Evolutionary conservation across 371 early-diverging fungal species (phyloP).

Genomic region (Rhizomucor pusillus): DNA sequence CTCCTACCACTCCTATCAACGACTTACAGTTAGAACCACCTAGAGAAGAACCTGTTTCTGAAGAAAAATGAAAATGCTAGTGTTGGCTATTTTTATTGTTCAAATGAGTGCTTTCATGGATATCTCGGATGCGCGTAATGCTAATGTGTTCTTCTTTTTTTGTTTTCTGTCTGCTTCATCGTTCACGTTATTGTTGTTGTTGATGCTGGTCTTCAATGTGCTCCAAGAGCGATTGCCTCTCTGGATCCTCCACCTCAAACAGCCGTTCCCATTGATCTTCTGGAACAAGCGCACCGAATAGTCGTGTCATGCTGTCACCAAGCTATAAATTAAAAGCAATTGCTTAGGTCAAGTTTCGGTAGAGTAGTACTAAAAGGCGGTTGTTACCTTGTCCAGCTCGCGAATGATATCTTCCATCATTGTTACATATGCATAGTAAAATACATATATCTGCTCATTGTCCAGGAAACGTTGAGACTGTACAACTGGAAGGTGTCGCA

Average conservation of each 20-base stretch:
- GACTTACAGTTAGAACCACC: slow-evolving; percentile 23
- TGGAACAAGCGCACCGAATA: slow-evolving; percentile 46
- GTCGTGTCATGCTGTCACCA: slow-evolving; percentile 36
- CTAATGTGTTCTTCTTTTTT: too few species aligned
- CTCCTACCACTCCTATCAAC: neutral
- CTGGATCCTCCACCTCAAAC: slow-evolving; percentile 24
- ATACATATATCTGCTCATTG: slow-evolving; percentile 63
- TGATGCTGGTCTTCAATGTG: neutral
- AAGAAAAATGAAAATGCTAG: too few species aligned
- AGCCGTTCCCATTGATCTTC: slow-evolving; percentile 40
- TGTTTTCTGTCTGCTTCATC: too few species aligned
- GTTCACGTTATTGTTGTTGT: too few species aligned
- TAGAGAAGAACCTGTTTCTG: slow-evolving; percentile 11
- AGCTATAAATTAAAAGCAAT: slow-evolving; percentile 19
- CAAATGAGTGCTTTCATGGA: too few species aligned
- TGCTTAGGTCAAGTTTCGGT: neutral
- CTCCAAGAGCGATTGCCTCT: slow-evolving; percentile 2
- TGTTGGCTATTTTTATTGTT: too few species aligned
- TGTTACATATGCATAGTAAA: slow-evolving; percentile 79
- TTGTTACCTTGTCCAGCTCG: slow-evolving; percentile 65
- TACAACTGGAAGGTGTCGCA: slow-evolving; percentile 50
- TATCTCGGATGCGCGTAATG: too few species aligned
- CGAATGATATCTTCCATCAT: slow-evolving; percentile 80
- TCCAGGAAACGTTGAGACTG: slow-evolving; percentile 45
- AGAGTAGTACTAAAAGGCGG: neutral